These are phyloP conservation scores for Musa acuminata DNA, from an alignment of 176 grass and related monocot genomes.

Conservation along the genomic window DNA sequence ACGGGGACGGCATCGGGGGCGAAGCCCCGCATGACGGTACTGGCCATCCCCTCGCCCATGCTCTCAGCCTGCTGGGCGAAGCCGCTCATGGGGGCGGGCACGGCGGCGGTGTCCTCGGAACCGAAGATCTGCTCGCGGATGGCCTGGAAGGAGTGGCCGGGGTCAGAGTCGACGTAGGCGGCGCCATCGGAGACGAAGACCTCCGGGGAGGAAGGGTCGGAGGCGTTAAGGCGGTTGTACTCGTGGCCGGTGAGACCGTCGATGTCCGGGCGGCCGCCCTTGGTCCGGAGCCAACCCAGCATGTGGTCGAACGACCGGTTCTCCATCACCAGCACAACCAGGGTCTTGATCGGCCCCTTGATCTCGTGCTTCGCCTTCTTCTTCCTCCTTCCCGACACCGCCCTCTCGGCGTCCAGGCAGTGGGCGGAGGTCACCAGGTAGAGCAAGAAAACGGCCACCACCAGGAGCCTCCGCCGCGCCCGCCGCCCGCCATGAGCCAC, in stretches of 20 bases:
- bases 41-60: conserved; percentile 12
- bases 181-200: conserved; percentile 24
- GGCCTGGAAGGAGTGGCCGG: conserved; percentile 29
- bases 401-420: not conserved
- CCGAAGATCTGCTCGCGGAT: conserved; percentile 35
- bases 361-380: conserved; percentile 22
- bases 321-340: conserved; percentile 34
- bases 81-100: conserved; percentile 22
- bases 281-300: conserved; percentile 22
- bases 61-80: conserved; percentile 30
- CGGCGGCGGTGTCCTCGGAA: conserved; percentile 18
- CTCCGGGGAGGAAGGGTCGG: conserved; percentile 22
- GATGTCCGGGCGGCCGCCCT: conserved; percentile 15
- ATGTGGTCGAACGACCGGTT: conserved; percentile 28
- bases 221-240: conserved; percentile 18
- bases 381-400: not conserved
- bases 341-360: conserved; percentile 30
- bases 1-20: conserved; percentile 18
- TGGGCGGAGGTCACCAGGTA: not conserved
- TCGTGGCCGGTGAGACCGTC: conserved; percentile 27
- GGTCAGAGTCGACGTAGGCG: conserved; percentile 21
- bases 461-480: not conserved
- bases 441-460: not conserved
- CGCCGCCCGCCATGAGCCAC: not conserved
- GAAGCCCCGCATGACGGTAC: conserved; percentile 25